Evolutionary conservation across 148 eudicot species (phyloP).

Genomic region (Rhododendron williamsianum): DNA sequence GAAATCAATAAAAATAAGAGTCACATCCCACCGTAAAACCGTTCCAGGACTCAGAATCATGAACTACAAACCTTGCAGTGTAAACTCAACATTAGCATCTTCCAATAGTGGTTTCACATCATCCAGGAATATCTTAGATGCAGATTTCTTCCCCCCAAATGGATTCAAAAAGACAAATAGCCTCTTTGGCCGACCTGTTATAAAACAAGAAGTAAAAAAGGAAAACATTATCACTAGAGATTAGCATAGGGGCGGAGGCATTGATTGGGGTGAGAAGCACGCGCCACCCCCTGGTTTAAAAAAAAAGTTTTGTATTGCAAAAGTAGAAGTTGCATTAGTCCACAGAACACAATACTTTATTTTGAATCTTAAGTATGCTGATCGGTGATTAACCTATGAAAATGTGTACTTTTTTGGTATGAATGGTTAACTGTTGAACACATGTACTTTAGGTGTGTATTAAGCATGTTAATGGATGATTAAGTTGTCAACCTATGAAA

Average conservation of each 20-base stretch:
- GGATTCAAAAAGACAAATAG: slow-evolving; percentile 79
- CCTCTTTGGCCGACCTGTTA: slow-evolving; percentile 73
- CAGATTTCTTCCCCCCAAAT: slow-evolving; percentile 75
- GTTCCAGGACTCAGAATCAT: not conserved
- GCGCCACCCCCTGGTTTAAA: not conserved
- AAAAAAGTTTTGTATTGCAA: not conserved
- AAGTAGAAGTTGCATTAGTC: not conserved
- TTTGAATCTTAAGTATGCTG: not conserved
- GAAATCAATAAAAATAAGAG: slow-evolving; percentile 1
- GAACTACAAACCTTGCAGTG: slow-evolving; percentile 48
- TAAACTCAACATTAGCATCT: slow-evolving; percentile 66
- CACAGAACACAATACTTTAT: not conserved
- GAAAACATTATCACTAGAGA: not conserved
- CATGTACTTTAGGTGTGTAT: not conserved
- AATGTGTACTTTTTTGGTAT: not conserved
- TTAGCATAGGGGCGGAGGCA: not conserved
- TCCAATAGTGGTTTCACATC: slow-evolving; percentile 72
- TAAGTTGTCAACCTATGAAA: not conserved
- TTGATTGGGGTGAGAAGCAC: not conserved
- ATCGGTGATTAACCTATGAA: not conserved
- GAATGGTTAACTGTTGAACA: not conserved
- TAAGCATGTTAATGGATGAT: not conserved
- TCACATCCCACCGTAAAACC: not conserved
- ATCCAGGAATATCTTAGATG: slow-evolving; percentile 47
- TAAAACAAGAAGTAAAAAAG: not conserved